Evolutionary conservation across 2,329 filamentous ascomycete genomes (phyloP).

Genomic region (Alternaria sp.): DNA sequence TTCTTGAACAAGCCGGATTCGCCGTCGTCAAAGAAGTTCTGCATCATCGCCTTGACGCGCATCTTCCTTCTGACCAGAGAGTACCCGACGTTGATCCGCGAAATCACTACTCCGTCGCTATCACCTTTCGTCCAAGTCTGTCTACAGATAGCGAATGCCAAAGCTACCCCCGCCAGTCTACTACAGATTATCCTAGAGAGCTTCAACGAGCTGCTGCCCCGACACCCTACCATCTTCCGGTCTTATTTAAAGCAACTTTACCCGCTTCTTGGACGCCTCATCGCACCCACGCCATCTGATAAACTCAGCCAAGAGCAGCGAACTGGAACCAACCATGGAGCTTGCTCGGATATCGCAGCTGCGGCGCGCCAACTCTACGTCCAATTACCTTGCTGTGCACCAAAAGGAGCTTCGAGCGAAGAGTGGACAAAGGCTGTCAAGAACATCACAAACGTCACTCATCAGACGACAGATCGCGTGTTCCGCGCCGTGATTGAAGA

Average conservation of each 20-base stretch:
- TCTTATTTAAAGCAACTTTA: conserved; percentile 74
- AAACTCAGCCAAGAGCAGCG: conserved; percentile 28
- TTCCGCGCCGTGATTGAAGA: conserved; percentile 82
- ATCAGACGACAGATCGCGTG: conserved; percentile 75
- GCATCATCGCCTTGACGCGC: conserved; percentile 76
- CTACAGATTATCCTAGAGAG: conserved; percentile 74
- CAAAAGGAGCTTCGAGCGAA: conserved; percentile 76
- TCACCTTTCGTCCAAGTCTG: conserved; percentile 76
- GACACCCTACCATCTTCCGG: conserved; percentile 83
- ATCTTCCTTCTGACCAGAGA: conserved; percentile 84
- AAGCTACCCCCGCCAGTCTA: conserved; percentile 47
- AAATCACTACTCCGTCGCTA: conserved; percentile 84
- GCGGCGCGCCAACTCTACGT: conserved; percentile 70
- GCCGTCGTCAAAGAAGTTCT: conserved; percentile 74
- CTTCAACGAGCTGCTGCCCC: conserved; percentile 74
- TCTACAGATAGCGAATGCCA: conserved; percentile 62
- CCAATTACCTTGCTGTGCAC: conserved; percentile 77
- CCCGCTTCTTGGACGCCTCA: conserved; percentile 62
- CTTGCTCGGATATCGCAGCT: conserved; percentile 61
- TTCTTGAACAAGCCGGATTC: conserved; percentile 84
- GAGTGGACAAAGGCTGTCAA: conserved; percentile 78
- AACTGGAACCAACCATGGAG: conserved; percentile 43
- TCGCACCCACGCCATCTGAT: conserved; percentile 67
- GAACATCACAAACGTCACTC: conserved; percentile 67
- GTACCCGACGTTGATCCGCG: conserved; percentile 81